These are phyloP conservation scores for Vaccinium vitisidaea DNA, from an alignment of 148 eudicot genomes.

Conservation along the genomic window DNA sequence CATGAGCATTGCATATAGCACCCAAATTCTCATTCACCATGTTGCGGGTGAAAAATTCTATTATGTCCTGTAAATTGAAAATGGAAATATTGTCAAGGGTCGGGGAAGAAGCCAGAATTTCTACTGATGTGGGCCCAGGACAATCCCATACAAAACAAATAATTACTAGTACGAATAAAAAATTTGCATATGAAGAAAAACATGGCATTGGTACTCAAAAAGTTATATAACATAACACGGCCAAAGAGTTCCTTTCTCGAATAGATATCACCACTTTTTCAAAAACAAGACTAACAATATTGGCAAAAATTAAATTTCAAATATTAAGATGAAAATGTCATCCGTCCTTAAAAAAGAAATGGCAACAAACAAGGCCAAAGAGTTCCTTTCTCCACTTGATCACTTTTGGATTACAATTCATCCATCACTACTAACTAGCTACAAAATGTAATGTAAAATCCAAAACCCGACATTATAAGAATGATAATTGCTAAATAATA, in stretches of 20 bases:
- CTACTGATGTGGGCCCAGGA: no score
- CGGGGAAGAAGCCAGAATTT: background rate
- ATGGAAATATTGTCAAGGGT: background rate
- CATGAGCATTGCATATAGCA: conserved; percentile 89
- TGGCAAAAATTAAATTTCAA: background rate
- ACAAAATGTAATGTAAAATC: background rate
- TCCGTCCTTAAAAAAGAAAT: background rate
- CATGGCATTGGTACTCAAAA: background rate
- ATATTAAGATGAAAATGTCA: background rate
- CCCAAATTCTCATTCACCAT: conserved; percentile 85
- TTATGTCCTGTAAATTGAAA: conserved; percentile 58
- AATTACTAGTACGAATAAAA: no score
- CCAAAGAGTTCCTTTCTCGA: background rate
- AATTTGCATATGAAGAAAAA: background rate
- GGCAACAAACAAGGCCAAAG: background rate
- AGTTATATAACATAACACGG: conserved; percentile 6
- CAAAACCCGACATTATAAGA: background rate
- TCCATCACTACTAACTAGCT: background rate
- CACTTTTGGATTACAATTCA: background rate
- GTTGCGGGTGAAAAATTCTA: conserved; percentile 70
- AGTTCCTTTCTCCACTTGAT: background rate
- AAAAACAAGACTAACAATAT: background rate
- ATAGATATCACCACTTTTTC: background rate
- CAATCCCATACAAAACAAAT: no score
- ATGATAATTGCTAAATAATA: background rate